Percentiles rank a stretch among this genome's conserved stretches.
phyloP scores from a whole-genome alignment of 2,329 filamentous ascomycete genomes.

The Trichoderma citrinoviride region DNA sequence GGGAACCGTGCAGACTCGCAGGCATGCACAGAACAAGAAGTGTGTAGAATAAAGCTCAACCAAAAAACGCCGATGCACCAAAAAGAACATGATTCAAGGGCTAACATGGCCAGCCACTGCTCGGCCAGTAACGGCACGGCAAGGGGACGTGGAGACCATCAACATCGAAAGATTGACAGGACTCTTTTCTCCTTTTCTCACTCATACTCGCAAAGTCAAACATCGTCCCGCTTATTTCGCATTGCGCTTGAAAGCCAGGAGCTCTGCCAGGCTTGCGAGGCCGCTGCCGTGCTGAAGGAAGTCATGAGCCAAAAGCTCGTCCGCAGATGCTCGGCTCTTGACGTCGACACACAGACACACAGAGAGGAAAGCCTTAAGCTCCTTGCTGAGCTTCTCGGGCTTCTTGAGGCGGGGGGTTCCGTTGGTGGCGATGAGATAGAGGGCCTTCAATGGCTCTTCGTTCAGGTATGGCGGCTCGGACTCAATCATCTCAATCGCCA shows the following conservation, averaged over 20 bases:
- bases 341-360: conserved; percentile 97
- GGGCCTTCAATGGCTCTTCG: conserved; percentile 93
- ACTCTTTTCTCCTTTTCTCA: conserved; percentile 23
- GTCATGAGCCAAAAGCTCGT: conserved; percentile 86
- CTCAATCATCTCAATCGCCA: conserved; percentile 99
- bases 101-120: conserved; percentile 14
- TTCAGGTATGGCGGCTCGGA: conserved; percentile 97
- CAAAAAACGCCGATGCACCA: conserved; percentile 21
- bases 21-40: conserved; percentile 19
- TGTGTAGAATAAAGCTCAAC: conserved; percentile 17
- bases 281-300: conserved; percentile 92
- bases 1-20: conserved; percentile 3
- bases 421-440: conserved; percentile 97
- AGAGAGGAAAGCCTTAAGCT: conserved; percentile 94
- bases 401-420: conserved; percentile 97
- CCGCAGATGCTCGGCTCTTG: conserved; percentile 85
- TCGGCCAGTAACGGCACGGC: neutral
- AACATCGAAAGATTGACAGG: neutral
- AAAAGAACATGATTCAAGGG: conserved; percentile 19
- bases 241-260: conserved; percentile 83
- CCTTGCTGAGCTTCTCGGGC: conserved; percentile 95
- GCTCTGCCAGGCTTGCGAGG: conserved; percentile 75
- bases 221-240: conserved; percentile 48
- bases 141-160: conserved; percentile 16
- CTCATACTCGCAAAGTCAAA: conserved; percentile 13